These are phyloP conservation scores for Capsicum chinense DNA, from an alignment of 257 asterid genomes.

Conservation along the genomic window DNA sequence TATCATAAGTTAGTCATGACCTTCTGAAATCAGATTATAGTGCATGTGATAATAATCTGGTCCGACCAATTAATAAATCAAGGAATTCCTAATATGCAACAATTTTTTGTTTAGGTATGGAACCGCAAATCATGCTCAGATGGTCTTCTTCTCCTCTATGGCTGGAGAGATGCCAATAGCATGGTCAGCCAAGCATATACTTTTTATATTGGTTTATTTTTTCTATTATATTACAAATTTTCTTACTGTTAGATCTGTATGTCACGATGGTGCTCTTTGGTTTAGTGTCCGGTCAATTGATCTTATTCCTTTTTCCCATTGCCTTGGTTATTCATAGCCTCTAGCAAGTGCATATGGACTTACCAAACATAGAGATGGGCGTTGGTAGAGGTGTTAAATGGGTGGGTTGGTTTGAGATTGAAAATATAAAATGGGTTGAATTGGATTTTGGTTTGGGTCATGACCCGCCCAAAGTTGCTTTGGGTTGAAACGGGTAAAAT, in stretches of 20 bases:
- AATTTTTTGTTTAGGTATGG: slow-evolving; percentile 70
- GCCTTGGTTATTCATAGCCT: slow-evolving; percentile 61
- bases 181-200: slow-evolving; percentile 64
- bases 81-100: not conserved
- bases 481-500: too few species aligned
- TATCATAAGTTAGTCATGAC: not conserved
- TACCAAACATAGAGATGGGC: slow-evolving; percentile 99
- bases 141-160: slow-evolving; percentile 98
- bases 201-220: not conserved
- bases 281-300: not conserved
- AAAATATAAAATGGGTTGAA: too few species aligned
- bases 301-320: not conserved
- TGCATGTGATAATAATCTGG: not conserved
- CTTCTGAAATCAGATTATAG: not conserved
- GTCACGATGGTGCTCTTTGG: not conserved
- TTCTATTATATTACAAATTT: slow-evolving; percentile 4
- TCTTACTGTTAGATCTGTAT: not conserved
- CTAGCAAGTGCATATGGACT: slow-evolving; percentile 97
- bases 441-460: too few species aligned
- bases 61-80: not conserved
- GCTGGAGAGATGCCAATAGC: slow-evolving; percentile 98
- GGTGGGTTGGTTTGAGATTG: too few species aligned
- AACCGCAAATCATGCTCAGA: slow-evolving; percentile 97
- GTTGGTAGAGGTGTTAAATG: slow-evolving; percentile 42
- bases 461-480: too few species aligned